phyloP scores from a whole-genome alignment of 257 asterid genomes.

The Fraxinus pennsylvanica region DNA sequence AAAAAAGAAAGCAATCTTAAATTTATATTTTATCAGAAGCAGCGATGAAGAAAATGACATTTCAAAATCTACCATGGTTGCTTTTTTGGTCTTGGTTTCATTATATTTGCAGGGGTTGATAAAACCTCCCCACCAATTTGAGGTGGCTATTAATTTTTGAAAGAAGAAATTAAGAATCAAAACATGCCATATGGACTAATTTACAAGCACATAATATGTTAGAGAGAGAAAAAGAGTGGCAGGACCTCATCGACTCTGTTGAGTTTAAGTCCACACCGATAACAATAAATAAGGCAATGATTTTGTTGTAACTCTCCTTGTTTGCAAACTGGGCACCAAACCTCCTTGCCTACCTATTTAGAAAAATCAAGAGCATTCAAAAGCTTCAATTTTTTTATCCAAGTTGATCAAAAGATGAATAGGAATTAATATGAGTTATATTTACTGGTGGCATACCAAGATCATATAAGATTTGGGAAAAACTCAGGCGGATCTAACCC shows the following conservation, averaged over 20 bases:
- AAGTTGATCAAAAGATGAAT: background rate
- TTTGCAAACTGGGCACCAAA: constrained; percentile 97
- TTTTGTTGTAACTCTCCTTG: constrained; percentile 66
- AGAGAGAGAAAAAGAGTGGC: constrained; percentile 20
- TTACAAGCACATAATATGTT: background rate
- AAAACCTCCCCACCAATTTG: background rate
- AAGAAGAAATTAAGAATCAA: constrained; percentile 1
- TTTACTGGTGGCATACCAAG: constrained; percentile 10
- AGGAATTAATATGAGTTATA: background rate
- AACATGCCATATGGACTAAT: background rate
- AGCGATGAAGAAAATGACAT: background rate
- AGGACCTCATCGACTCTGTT: constrained; percentile 71
- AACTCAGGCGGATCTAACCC: constrained; percentile 3
- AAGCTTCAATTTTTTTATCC: constrained; percentile 8
- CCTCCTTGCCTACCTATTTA: constrained; percentile 53
- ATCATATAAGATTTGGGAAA: constrained; percentile 12
- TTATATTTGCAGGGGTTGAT: background rate
- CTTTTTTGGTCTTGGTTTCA: background rate
- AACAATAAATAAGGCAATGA: constrained; percentile 55
- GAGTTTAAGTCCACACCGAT: constrained; percentile 61
- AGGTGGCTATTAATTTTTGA: constrained; percentile 20
- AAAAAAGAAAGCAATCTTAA: background rate
- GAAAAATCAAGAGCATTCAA: constrained; percentile 27
- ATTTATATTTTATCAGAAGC: background rate
- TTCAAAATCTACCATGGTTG: background rate